These are phyloP conservation scores for Danielia oregonensis DNA, from an alignment of 805 yeast species.

Conservation along the genomic window DNA sequence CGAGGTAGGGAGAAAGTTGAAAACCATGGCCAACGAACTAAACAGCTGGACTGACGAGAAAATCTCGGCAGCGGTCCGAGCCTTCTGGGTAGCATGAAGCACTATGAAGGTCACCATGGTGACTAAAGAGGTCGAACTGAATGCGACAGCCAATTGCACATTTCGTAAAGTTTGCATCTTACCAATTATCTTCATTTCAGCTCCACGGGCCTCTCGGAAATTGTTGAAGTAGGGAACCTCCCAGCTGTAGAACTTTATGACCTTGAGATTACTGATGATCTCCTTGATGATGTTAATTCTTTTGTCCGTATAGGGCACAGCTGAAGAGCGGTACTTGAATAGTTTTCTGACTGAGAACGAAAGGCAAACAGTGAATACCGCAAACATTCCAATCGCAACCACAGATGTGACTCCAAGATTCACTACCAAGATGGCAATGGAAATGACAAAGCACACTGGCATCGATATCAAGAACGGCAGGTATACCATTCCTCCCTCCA, in stretches of 20 bases:
- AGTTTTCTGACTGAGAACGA: no score
- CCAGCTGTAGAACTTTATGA: slow-evolving; percentile 90
- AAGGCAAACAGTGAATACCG: no score
- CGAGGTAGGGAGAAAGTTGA: no score
- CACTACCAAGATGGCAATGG: no score
- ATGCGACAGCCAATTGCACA: slow-evolving; percentile 55
- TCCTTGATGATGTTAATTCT: slow-evolving; percentile 79
- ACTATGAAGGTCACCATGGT: slow-evolving; percentile 55
- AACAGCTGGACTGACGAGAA: slow-evolving; percentile 71
- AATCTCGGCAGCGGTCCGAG: slow-evolving; percentile 53
- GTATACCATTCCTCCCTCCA: no score
- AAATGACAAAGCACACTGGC: no score
- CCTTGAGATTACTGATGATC: slow-evolving; percentile 69
- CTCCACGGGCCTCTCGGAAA: slow-evolving; percentile 51
- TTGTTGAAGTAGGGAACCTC: slow-evolving; percentile 69
- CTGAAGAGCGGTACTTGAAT: slow-evolving; percentile 52
- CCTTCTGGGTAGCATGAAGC: slow-evolving; percentile 29
- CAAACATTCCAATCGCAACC: no score
- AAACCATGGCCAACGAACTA: slow-evolving; percentile 54
- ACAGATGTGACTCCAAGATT: no score
- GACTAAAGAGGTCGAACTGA: slow-evolving; percentile 64
- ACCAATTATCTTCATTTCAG: slow-evolving; percentile 61
- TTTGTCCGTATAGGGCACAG: slow-evolving; percentile 64
- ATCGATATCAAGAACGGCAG: no score
- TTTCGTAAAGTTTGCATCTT: slow-evolving; percentile 64